phyloP scores from a whole-genome alignment of 306 rosid species.

The Dicorynia guianensis region DNA sequence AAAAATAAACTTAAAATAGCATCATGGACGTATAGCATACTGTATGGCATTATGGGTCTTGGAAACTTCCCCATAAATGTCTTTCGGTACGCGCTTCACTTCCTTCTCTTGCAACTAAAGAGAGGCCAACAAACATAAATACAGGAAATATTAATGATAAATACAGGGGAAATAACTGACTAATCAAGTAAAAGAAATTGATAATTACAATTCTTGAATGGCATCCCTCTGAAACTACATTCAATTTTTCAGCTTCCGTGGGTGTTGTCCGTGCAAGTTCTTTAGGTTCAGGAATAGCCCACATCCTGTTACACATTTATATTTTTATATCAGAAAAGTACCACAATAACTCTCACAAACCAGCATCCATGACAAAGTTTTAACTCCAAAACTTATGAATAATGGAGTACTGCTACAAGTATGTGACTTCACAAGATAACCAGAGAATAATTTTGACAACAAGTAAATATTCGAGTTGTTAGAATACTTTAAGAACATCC shows the following conservation, averaged over 20 bases:
- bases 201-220: conserved; percentile 72
- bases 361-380: neutral
- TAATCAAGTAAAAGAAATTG: conserved; percentile 15
- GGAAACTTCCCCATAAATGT: conserved; percentile 62
- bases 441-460: neutral
- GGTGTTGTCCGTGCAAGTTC: conserved; percentile 65
- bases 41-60: conserved; percentile 79
- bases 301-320: conserved; percentile 63
- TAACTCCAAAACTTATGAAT: conserved; percentile 1
- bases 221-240: conserved; percentile 82
- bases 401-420: neutral
- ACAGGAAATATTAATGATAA: conserved; percentile 20
- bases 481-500: neutral
- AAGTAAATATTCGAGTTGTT: neutral
- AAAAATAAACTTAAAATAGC: conserved; percentile 19
- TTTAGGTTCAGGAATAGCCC: conserved; percentile 78
- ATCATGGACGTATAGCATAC: conserved; percentile 56
- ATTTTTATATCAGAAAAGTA: conserved; percentile 37
- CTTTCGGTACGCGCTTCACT: conserved; percentile 65
- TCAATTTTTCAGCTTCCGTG: conserved; percentile 64
- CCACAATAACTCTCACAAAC: conserved; percentile 8
- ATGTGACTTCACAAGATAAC: neutral
- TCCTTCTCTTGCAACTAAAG: conserved; percentile 78
- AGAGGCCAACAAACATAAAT: conserved; percentile 37
- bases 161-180: neutral